Conservation (phyloP, 768 basidiomycete genomes). For the Leucosporidium creatinivorum region DNA sequence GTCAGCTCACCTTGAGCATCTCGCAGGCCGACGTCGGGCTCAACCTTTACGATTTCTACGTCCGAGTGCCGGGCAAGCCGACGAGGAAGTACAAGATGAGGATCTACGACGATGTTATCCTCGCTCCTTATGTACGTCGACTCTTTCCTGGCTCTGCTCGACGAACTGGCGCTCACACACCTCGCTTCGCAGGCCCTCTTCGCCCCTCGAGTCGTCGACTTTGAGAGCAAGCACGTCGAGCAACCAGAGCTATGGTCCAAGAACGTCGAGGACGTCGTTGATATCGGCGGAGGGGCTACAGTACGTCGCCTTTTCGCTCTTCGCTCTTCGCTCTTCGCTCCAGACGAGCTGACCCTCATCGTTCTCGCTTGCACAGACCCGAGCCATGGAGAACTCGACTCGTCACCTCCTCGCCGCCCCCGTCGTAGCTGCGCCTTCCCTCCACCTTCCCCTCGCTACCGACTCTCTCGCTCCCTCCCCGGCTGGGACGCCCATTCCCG, state of each 20-base stretch:
- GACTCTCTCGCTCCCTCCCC: too few relatives aligned
- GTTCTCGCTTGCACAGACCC: constrained; percentile 52
- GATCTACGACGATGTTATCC: constrained; percentile 88
- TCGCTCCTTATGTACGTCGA: constrained; percentile 76
- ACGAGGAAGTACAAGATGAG: constrained; percentile 83
- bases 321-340: constrained; percentile 7
- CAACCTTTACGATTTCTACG: constrained; percentile 82
- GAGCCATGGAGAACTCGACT: constrained; percentile 85
- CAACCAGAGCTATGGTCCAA: constrained; percentile 50
- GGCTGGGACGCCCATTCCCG: too few relatives aligned
- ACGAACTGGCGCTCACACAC: background rate
- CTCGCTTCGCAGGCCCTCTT: constrained; percentile 63
- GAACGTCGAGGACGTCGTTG: constrained; percentile 62
- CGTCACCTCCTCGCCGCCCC: constrained; percentile 54
- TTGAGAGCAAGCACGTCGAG: constrained; percentile 59
- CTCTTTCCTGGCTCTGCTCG: background rate
- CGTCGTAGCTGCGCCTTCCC: constrained; percentile 44
- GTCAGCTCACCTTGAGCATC: background rate
- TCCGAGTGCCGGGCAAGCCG: constrained; percentile 63
- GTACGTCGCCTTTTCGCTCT: constrained; percentile 42
- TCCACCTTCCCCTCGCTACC: background rate
- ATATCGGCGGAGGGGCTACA: constrained; percentile 46
- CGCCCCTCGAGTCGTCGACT: constrained; percentile 86
- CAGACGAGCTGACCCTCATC: background rate
- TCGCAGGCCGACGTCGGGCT: constrained; percentile 75